Base-by-base conservation (phyloP, 1,139 yeast genomes). In the Tardiomyces blankii region DNA sequence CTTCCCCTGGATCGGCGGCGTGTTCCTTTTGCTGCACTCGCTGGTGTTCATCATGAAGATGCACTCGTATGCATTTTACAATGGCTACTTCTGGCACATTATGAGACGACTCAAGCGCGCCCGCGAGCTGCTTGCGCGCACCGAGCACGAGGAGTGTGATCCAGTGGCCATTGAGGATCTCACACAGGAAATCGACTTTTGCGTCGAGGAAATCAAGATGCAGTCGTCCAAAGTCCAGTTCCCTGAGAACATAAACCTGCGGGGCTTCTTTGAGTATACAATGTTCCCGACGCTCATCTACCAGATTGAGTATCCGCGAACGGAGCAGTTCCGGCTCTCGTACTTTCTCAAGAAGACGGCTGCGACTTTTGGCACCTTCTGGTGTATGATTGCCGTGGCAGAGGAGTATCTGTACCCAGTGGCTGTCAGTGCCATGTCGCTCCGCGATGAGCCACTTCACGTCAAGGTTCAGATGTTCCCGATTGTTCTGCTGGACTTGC, bases 201-300 rank as follows among this genome's bases (percentile, higher is more conserved):
- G 60, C 42, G 38, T 35, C 8, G 59, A 59, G 5, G 67, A 64
- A 46, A 47, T 65, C 32, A 51, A 48, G 16, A 44, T 51, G 38
- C 65, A 62, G 42, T 54, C 63, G 6, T 58, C 62, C 40, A 63
- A 49, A 44, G 59, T 54, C 9, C 61, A 61, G 38, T 89, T 86
- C 64, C 97, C 96, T 0, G 53, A 64, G 1, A 89, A 88, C 57
- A 75, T 93, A 49, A 77, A 77, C n/a, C 51, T 80, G 7, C 49
- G 47, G 42, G 82, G 88, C 64, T 89, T 73, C 61, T 86, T 88
- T 60, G 73, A 70, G 62, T 91, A 74, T 65, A 70, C 95, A 18
- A 82, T 86, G 94, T 88, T 77, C 61, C 98, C 98, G n/a, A 85
- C 94, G 0, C 66, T 88, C 46, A 95, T 91, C 27, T 69, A 69